Percentiles rank a stretch among this genome's conserved stretches.
Evolutionary conservation across 2,329 filamentous ascomycete species (phyloP).

Genomic region (Fusarium stilboides): DNA sequence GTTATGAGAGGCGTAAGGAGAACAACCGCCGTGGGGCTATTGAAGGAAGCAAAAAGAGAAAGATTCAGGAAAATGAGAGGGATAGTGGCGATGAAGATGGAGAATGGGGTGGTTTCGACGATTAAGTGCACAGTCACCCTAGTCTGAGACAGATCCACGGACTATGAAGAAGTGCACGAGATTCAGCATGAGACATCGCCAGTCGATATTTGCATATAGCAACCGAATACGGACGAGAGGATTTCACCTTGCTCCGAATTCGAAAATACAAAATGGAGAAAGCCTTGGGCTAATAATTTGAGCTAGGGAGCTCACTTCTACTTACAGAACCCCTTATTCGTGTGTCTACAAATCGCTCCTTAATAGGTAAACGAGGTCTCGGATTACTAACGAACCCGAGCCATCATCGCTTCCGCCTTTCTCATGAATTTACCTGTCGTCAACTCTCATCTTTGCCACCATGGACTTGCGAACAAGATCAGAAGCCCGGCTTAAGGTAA

Average conservation of each 20-base stretch:
- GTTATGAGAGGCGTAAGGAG: conserved; percentile 79
- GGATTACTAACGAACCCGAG: neutral
- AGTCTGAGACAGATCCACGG: neutral
- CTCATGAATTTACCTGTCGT: conserved; percentile 15
- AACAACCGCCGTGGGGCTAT: conserved; percentile 77
- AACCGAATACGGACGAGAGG: neutral
- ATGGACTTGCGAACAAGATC: too few relatives aligned
- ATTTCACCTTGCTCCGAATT: neutral
- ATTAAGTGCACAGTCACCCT: conserved; percentile 24
- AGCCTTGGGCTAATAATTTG: conserved; percentile 6
- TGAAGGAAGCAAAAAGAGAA: conserved; percentile 71
- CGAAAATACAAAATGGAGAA: conserved; percentile 14
- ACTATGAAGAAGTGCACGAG: conserved; percentile 6
- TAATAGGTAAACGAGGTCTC: conserved; percentile 19
- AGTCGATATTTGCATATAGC: conserved; percentile 2
- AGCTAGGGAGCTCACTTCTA: conserved; percentile 12
- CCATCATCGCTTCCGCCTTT: conserved; percentile 10
- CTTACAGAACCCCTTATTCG: neutral
- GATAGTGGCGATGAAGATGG: conserved; percentile 50
- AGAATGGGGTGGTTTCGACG: conserved; percentile 66
- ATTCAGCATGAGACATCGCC: neutral
- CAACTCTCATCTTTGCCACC: neutral
- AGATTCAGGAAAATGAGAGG: conserved; percentile 52
- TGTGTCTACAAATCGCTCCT: neutral
- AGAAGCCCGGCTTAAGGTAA: too few relatives aligned